phyloP scores from a whole-genome alignment of 768 basidiomycete genomes.

The Cyclocybe cylindracea region DNA sequence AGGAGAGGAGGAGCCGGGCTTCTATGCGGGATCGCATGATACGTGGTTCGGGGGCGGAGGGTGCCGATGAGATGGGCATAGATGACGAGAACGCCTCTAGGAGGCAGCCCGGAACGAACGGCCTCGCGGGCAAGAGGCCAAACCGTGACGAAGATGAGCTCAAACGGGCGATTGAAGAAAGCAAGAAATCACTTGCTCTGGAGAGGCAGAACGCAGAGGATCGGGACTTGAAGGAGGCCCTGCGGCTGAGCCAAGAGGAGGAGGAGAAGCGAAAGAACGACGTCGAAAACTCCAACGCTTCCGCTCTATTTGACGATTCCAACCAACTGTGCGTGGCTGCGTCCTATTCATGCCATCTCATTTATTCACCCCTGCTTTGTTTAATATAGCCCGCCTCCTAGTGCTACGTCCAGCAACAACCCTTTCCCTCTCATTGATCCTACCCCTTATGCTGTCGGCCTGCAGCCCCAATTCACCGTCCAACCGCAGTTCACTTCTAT shows the following conservation, averaged over 20 bases:
- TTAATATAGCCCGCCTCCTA: slow-evolving; percentile 29
- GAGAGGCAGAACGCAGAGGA: slow-evolving; percentile 79
- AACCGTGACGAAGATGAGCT: slow-evolving; percentile 82
- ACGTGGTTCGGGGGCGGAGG: slow-evolving; percentile 48
- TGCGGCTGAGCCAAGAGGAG: slow-evolving; percentile 88
- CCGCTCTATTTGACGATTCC: slow-evolving; percentile 84
- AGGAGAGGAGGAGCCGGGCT: slow-evolving; percentile 82
- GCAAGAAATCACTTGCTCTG: slow-evolving; percentile 69
- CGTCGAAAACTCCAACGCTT: slow-evolving; percentile 71
- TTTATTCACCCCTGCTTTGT: slow-evolving; percentile 7
- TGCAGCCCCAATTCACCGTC: slow-evolving; percentile 57
- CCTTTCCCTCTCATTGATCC: slow-evolving; percentile 67
- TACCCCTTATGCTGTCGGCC: slow-evolving; percentile 55
- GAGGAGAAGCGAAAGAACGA: slow-evolving; percentile 74
- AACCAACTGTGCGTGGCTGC: slow-evolving; percentile 64
- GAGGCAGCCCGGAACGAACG: slow-evolving; percentile 21
- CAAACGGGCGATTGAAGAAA: slow-evolving; percentile 84
- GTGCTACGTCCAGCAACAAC: slow-evolving; percentile 40
- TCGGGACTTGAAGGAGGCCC: slow-evolving; percentile 78
- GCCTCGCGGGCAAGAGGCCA: slow-evolving; percentile 28
- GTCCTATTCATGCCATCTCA: neutral
- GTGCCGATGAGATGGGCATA: slow-evolving; percentile 23
- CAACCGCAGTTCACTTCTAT: slow-evolving; percentile 79
- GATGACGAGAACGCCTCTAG: slow-evolving; percentile 49
- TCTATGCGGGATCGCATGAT: slow-evolving; percentile 96